A percentile compares a stretch with the other conserved stretches of the same genome.
Evolutionary conservation across 345 rosid genomes (phyloP).

Genomic region (Citrus sinensis): DVS_A1.0 CM039169.1:32814001-32814500

Average conservation of each 20-base stretch:
- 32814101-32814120: constrained; percentile 23
- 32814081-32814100: constrained; percentile 39
- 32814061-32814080: constrained; percentile 27
- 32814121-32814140: constrained; percentile 14
- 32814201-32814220: not conserved
- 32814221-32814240: not conserved
- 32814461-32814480: too few species aligned
- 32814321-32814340: too few species aligned
- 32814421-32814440: too few species aligned
- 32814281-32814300: too few species aligned
- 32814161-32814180: too few species aligned
- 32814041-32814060: constrained; percentile 29
- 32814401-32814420: too few species aligned
- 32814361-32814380: too few species aligned
- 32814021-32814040: constrained; percentile 17
- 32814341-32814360: too few species aligned
- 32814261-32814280: not conserved
- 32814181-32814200: not conserved
- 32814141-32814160: not conserved
- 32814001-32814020: constrained; percentile 9
- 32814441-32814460: too few species aligned
- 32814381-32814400: too few species aligned
- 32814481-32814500: too few species aligned
- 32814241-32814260: not conserved
- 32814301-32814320: too few species aligned